A percentile compares a stretch with the other conserved stretches of the same genome.
These are phyloP conservation scores for Scheffersomyces lignosus DNA, from an alignment of 805 yeast genomes.

Conservation along the genomic window DNA sequence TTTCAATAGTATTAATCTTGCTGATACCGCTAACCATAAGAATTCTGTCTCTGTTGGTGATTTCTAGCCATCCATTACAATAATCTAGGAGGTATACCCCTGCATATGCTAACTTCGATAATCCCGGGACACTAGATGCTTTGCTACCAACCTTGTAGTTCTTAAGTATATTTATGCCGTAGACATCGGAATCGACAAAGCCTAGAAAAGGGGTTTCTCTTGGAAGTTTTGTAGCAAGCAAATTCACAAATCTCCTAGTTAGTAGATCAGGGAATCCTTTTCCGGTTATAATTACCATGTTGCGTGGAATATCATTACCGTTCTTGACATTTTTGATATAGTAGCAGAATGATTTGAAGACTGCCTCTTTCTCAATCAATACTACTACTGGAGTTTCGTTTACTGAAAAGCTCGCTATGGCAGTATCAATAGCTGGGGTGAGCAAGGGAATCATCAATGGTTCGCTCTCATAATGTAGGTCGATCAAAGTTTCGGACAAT, in stretches of 20 bases:
- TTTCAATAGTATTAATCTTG: neutral
- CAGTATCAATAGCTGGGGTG: neutral
- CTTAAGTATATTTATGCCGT: slow-evolving; percentile 55
- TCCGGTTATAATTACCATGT: slow-evolving; percentile 50
- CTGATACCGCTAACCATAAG: slow-evolving; percentile 12
- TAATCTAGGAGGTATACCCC: slow-evolving; percentile 47
- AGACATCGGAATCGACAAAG: slow-evolving; percentile 64
- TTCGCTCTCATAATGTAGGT: slow-evolving; percentile 2
- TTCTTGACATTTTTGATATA: slow-evolving; percentile 8
- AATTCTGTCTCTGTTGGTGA: slow-evolving; percentile 18
- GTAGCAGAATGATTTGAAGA: slow-evolving; percentile 34
- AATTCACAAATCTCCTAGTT: slow-evolving; percentile 44
- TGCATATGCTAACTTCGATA: slow-evolving; percentile 21
- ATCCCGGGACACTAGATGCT: too few species aligned
- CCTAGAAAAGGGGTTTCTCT: slow-evolving; percentile 42
- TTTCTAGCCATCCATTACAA: slow-evolving; percentile 16
- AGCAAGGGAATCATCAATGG: slow-evolving; percentile 31
- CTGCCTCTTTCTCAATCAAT: slow-evolving; percentile 42
- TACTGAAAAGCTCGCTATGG: neutral
- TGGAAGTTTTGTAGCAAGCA: slow-evolving; percentile 21
- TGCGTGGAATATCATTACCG: neutral
- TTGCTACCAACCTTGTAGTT: slow-evolving; percentile 24
- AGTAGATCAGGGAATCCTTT: slow-evolving; percentile 66
- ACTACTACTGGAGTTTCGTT: slow-evolving; percentile 11
- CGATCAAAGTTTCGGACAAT: neutral